Evolutionary conservation across 371 early-diverging fungal genomes (phyloP).

Genomic region (Mucor mucedo): DNA sequence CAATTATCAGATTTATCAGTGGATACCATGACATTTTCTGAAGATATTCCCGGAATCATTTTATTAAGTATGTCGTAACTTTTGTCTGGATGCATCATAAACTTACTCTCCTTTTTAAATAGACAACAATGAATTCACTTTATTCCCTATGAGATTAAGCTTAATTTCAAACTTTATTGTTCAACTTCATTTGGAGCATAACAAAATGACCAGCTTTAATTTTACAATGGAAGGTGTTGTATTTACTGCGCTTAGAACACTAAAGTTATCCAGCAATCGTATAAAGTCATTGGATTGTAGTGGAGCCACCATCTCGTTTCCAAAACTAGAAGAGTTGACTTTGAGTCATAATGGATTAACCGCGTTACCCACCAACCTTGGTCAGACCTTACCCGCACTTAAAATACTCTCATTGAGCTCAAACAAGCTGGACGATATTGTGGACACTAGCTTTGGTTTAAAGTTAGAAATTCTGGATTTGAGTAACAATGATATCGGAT

Average conservation of each 20-base stretch:
- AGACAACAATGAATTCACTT: conserved; percentile 51
- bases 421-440: conserved; percentile 58
- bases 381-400: conserved; percentile 51
- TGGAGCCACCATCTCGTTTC: conserved; percentile 31
- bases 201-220: conserved; percentile 50
- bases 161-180: conserved; percentile 40
- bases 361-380: conserved; percentile 46
- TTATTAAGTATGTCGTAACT: conserved; percentile 12
- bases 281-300: conserved; percentile 34
- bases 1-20: conserved; percentile 36
- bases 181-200: conserved; percentile 55
- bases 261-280: conserved; percentile 62
- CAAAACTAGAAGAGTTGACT: conserved; percentile 51
- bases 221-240: conserved; percentile 35
- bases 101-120: neutral
- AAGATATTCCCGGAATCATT: conserved; percentile 27
- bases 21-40: conserved; percentile 28
- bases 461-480: conserved; percentile 54
- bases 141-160: conserved; percentile 42
- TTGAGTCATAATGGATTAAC: conserved; percentile 51
- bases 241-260: conserved; percentile 45
- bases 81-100: neutral
- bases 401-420: conserved; percentile 49
- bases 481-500: conserved; percentile 63
- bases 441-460: conserved; percentile 49